These are phyloP conservation scores for Wallacemonas sp. DNA, from an alignment of 208 protist species.

Conservation along the genomic window DNA sequence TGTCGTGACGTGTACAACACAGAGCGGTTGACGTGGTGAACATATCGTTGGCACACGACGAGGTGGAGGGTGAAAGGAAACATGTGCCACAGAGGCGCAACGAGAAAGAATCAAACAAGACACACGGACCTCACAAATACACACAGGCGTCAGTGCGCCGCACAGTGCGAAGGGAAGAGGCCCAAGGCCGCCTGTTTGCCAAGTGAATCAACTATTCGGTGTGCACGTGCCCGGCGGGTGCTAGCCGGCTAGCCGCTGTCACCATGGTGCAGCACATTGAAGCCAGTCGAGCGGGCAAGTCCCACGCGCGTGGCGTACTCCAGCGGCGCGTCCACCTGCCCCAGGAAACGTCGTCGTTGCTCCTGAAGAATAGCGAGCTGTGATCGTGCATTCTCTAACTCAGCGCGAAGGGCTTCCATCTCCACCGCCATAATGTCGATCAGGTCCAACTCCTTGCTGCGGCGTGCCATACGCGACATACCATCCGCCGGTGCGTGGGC, in stretches of 20 bases:
- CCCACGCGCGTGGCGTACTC: conserved; percentile 10
- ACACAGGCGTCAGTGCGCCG: too few species aligned
- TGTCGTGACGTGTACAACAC: too few species aligned
- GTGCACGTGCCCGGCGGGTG: too few species aligned
- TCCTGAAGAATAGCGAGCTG: conserved; percentile 29
- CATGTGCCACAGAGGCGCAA: neutral
- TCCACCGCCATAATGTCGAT: conserved; percentile 29
- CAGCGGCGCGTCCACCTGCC: conserved; percentile 36
- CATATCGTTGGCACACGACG: too few species aligned
- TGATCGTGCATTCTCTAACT: conserved; percentile 22
- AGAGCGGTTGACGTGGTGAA: too few species aligned
- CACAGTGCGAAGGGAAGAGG: too few species aligned
- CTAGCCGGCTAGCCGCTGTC: neutral
- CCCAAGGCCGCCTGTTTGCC: too few species aligned
- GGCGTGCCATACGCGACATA: conserved; percentile 5
- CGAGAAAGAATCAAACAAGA: neutral
- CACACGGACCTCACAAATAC: too few species aligned
- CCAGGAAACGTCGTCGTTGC: conserved; percentile 48
- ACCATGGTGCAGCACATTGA: conserved; percentile 1
- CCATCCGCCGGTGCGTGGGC: conserved; percentile 10
- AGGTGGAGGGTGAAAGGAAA: neutral
- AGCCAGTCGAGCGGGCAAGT: neutral
- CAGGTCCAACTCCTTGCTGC: conserved; percentile 29
- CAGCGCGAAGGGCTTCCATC: conserved; percentile 34
- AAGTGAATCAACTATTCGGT: too few species aligned